These are phyloP conservation scores for Blastobotrys apis DNA, from an alignment of 1,139 yeast genomes.

Conservation along the genomic window DNA sequence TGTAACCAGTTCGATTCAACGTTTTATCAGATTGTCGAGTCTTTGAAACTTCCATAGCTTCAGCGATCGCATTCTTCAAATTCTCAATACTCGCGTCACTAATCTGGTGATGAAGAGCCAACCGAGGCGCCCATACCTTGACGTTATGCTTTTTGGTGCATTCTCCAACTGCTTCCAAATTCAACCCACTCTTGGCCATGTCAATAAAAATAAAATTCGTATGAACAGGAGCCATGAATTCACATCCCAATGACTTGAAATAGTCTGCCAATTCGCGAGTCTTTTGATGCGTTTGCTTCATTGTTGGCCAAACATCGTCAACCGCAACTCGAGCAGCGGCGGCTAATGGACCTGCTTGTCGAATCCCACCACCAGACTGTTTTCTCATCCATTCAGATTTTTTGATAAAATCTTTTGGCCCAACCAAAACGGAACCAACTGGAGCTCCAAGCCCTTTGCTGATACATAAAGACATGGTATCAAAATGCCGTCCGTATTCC, in stretches of 20 bases:
- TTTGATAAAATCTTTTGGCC: conserved; percentile 53
- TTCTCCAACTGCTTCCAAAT: conserved; percentile 51
- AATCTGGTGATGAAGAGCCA: conserved; percentile 84
- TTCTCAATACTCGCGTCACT: conserved; percentile 61
- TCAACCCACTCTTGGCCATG: conserved; percentile 52
- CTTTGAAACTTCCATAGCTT: conserved; percentile 35
- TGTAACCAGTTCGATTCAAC: conserved; percentile 11
- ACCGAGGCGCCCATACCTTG: conserved; percentile 62
- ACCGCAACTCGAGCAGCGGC: conserved; percentile 78
- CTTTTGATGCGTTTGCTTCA: conserved; percentile 58
- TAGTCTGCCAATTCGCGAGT: conserved; percentile 61
- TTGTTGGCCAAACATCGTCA: conserved; percentile 63
- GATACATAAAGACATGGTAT: conserved; percentile 82
- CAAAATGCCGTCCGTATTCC: conserved; percentile 77
- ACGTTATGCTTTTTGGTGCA: conserved; percentile 60
- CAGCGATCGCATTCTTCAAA: conserved; percentile 56
- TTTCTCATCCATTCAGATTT: conserved; percentile 85
- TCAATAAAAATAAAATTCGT: conserved; percentile 86
- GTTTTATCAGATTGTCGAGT: conserved; percentile 1
- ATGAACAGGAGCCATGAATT: conserved; percentile 70
- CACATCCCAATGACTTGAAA: conserved; percentile 45
- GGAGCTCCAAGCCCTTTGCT: conserved; percentile 95
- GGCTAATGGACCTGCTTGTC: conserved; percentile 83
- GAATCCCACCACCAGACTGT: conserved; percentile 92
- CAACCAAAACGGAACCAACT: conserved; percentile 84